Conservation (phyloP, 441 rosid species). For the Populus trichocarpa region DNA sequence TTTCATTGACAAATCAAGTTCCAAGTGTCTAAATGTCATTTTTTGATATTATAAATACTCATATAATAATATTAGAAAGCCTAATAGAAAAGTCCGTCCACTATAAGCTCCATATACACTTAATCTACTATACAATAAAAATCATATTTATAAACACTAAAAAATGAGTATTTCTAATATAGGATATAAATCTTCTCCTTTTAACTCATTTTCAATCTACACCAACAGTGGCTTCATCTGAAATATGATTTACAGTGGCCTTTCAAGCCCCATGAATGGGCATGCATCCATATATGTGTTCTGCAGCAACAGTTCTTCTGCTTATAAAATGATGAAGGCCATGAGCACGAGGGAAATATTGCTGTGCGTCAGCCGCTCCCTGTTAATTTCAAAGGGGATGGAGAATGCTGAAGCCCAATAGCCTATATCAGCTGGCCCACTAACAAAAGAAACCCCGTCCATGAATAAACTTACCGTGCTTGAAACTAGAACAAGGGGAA, state of each 20-base stretch:
- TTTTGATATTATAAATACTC: too few species aligned
- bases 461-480: too few species aligned
- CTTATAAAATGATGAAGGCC: background rate
- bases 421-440: too few species aligned
- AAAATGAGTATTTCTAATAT: too few species aligned
- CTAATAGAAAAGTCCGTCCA: rapidly evolving
- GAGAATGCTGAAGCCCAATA: background rate
- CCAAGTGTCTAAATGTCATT: rapidly evolving
- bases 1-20: too few species aligned
- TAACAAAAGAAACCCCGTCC: too few species aligned
- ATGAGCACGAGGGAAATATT: background rate
- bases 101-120: too few species aligned
- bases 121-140: too few species aligned
- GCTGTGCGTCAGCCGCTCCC: background rate
- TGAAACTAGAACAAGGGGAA: background rate
- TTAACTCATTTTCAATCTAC: too few species aligned
- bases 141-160: too few species aligned
- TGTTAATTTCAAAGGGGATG: background rate
- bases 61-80: too few species aligned
- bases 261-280: background rate
- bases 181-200: too few species aligned
- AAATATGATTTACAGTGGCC: background rate
- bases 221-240: background rate
- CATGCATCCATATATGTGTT: background rate
- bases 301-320: background rate